Conservation (phyloP, 2,329 filamentous ascomycete species). For the Colletotrichum zoysiae region DNA sequence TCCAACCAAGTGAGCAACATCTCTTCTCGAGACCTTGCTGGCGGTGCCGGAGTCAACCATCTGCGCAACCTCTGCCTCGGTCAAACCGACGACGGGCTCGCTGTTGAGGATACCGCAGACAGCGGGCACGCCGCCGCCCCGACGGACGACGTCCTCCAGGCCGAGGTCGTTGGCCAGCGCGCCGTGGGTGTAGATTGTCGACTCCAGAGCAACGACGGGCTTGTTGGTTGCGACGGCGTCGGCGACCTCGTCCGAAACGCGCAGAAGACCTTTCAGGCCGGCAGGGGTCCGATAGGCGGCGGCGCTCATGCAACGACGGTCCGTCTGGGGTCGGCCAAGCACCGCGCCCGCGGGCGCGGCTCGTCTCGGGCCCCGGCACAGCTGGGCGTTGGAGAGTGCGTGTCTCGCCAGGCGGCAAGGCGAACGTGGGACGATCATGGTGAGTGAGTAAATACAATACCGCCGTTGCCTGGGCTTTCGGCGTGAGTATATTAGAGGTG, state of each 20-base stretch:
- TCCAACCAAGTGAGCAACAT: slow-evolving; percentile 85
- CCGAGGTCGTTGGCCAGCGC: slow-evolving; percentile 79
- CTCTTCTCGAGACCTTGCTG: slow-evolving; percentile 87
- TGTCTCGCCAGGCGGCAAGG: slow-evolving; percentile 36
- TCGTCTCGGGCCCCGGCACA: slow-evolving; percentile 8
- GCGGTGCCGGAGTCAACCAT: slow-evolving; percentile 77
- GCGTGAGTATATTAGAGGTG: neutral
- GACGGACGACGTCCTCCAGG: slow-evolving; percentile 84
- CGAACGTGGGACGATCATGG: slow-evolving; percentile 37
- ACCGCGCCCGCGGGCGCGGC: neutral
- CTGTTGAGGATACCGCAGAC: slow-evolving; percentile 92
- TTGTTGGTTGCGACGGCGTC: slow-evolving; percentile 80
- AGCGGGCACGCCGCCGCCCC: slow-evolving; percentile 86
- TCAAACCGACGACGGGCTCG: slow-evolving; percentile 83
- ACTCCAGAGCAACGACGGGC: slow-evolving; percentile 93
- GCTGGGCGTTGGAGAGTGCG: slow-evolving; percentile 25
- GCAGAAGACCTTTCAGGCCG: slow-evolving; percentile 65
- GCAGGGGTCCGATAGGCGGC: slow-evolving; percentile 41
- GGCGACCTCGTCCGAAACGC: slow-evolving; percentile 84
- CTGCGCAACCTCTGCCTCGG: slow-evolving; percentile 76
- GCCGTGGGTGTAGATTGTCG: slow-evolving; percentile 97
- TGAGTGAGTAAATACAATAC: neutral
- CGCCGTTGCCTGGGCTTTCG: slow-evolving; percentile 8
- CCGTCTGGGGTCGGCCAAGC: slow-evolving; percentile 1
- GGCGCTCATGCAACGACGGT: slow-evolving; percentile 36